phyloP scores from a whole-genome alignment of 2,329 filamentous ascomycete species.

The Botrytis squamosa region DNA sequence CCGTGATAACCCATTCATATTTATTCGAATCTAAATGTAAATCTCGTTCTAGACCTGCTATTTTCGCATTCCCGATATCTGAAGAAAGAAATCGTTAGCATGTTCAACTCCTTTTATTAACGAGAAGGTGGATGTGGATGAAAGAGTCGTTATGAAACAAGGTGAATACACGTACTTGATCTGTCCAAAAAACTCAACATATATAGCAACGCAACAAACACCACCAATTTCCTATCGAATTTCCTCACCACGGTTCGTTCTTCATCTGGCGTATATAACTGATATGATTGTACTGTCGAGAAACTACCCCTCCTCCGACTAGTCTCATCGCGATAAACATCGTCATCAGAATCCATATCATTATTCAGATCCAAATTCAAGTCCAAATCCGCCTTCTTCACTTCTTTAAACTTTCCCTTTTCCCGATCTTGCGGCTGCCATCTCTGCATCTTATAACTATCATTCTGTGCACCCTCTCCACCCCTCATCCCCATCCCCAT shows the following conservation, averaged over 20 bases:
- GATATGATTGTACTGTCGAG: conserved; percentile 44
- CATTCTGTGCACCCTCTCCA: conserved; percentile 11
- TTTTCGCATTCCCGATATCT: conserved; percentile 63
- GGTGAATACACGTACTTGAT: conserved; percentile 70
- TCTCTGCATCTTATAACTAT: conserved; percentile 30
- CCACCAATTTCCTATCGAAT: conserved; percentile 73
- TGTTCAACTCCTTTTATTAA: background rate
- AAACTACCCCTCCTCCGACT: conserved; percentile 32
- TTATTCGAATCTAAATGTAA: conserved; percentile 50
- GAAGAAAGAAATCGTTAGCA: background rate
- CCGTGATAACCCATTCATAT: conserved; percentile 61
- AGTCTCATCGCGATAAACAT: conserved; percentile 20
- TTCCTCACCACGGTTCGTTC: conserved; percentile 69
- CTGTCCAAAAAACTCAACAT: conserved; percentile 83
- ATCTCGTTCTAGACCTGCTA: conserved; percentile 63
- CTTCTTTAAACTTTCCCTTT: conserved; percentile 17
- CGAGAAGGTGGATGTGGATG: background rate
- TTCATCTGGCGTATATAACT: conserved; percentile 65
- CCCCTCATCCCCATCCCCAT: conserved; percentile 21
- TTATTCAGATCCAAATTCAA: background rate
- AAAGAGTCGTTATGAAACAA: background rate
- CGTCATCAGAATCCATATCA: background rate
- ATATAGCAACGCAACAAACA: conserved; percentile 80
- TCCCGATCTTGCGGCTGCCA: conserved; percentile 18
- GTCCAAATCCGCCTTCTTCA: conserved; percentile 3